These are phyloP conservation scores for Collybiopsis luxurians DNA, from an alignment of 768 basidiomycete genomes.

Conservation along the genomic window DNA sequence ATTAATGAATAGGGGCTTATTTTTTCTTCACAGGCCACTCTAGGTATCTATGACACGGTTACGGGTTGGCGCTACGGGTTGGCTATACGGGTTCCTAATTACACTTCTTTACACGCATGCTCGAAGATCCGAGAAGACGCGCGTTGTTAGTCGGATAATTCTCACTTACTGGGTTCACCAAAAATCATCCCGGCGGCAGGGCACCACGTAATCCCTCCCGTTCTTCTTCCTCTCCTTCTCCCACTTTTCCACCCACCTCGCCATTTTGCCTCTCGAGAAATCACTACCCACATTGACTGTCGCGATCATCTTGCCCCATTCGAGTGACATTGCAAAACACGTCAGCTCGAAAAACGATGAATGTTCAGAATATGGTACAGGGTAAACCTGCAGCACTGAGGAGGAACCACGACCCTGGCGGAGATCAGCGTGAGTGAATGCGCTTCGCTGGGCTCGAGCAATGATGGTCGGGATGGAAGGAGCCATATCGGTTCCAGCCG, in stretches of 20 bases:
- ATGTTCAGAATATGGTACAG: constrained; percentile 93
- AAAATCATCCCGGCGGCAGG: constrained; percentile 44
- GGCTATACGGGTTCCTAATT: too few relatives aligned
- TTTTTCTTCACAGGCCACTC: too few relatives aligned
- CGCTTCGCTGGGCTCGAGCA: constrained; percentile 49
- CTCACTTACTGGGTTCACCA: constrained; percentile 31
- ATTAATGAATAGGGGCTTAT: too few relatives aligned
- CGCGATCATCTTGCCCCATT: constrained; percentile 88
- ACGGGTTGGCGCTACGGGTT: too few relatives aligned
- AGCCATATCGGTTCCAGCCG: constrained; percentile 57
- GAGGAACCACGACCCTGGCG: constrained; percentile 72
- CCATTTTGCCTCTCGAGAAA: constrained; percentile 77
- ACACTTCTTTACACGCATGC: too few relatives aligned
- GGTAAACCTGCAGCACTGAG: constrained; percentile 65
- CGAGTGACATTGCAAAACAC: constrained; percentile 88
- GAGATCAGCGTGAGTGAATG: constrained; percentile 70
- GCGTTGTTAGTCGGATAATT: neutral
- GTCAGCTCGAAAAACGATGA: constrained; percentile 95
- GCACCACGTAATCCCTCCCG: constrained; percentile 33
- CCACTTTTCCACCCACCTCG: constrained; percentile 88
- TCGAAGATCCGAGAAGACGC: neutral
- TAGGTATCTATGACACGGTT: too few relatives aligned
- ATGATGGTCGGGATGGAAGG: constrained; percentile 72
- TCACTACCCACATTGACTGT: constrained; percentile 88
- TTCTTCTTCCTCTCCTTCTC: constrained; percentile 70